A percentile compares a stretch with the other conserved stretches of the same genome.
phyloP scores from a whole-genome alignment of 2,329 filamentous ascomycete species.

The Magnaporthiopsis poae region DNA sequence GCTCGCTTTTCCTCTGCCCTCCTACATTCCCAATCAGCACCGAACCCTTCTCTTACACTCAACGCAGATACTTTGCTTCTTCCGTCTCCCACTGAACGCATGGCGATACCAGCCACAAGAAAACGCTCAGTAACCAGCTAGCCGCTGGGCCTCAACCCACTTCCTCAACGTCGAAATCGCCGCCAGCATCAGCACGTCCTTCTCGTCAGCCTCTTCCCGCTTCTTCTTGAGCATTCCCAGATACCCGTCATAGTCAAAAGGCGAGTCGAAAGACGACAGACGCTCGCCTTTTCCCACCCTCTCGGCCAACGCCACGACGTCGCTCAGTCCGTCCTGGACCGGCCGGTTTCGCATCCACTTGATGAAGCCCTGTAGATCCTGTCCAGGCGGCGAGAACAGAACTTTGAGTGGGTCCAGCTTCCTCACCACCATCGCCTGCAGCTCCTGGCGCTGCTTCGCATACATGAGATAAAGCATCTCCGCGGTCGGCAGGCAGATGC shows the following conservation, averaged over 20 bases:
- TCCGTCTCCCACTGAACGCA: too few relatives aligned
- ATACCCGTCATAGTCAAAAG: constrained; percentile 8
- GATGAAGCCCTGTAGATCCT: not conserved
- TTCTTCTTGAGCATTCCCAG: constrained; percentile 6
- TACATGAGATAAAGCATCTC: constrained; percentile 3
- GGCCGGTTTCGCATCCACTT: constrained; percentile 5
- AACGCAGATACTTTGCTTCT: not conserved
- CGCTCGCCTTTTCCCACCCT: not conserved
- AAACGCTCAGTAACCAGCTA: not conserved
- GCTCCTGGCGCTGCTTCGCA: constrained; percentile 3
- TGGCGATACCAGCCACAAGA: too few relatives aligned
- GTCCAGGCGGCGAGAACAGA: not conserved
- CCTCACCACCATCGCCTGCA: constrained; percentile 3
- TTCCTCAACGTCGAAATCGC: constrained; percentile 1
- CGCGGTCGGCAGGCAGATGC: constrained; percentile 1
- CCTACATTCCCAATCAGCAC: not conserved
- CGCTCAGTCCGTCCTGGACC: constrained; percentile 3
- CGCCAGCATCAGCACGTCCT: constrained; percentile 6
- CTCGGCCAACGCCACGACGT: not conserved
- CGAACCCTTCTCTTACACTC: not conserved
- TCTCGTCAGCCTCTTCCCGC: constrained; percentile 5
- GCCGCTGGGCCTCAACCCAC: constrained; percentile 2
- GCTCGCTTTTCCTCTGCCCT: not conserved
- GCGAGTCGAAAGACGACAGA: not conserved
- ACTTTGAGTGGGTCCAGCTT: constrained; percentile 3